Evolutionary conservation across 2,329 filamentous ascomycete genomes (phyloP).

Genomic region (Hymenoscyphus salicellus): DNA sequence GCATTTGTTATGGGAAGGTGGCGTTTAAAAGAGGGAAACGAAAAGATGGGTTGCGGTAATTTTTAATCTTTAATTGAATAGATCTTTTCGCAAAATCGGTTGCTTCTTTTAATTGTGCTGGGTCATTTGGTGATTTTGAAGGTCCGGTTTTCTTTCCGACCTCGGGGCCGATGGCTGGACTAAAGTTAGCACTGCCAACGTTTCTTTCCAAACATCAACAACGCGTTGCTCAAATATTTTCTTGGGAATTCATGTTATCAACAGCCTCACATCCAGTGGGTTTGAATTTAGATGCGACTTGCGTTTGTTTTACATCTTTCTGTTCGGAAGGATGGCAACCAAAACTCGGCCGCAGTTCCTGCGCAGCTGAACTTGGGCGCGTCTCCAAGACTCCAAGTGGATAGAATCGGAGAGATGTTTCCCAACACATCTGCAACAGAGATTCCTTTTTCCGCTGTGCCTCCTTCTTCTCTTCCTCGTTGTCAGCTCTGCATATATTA

Average conservation of each 20-base stretch:
- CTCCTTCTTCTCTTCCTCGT: background rate
- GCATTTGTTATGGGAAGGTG: background rate
- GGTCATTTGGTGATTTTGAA: background rate
- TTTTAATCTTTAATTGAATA: constrained; percentile 4
- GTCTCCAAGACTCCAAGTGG: background rate
- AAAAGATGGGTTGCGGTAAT: background rate
- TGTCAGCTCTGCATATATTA: background rate
- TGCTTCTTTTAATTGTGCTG: background rate
- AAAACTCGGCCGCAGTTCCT: background rate
- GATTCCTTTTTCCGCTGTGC: background rate
- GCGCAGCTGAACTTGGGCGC: background rate
- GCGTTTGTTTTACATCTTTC: background rate
- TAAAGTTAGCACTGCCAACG: background rate
- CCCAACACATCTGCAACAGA: background rate
- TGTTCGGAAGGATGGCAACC: background rate
- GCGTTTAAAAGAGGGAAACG: background rate
- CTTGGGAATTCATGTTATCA: background rate
- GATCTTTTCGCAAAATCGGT: background rate
- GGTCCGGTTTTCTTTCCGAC: background rate
- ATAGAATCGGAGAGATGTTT: background rate
- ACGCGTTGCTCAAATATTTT: background rate
- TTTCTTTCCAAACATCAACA: background rate
- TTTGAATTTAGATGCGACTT: too few relatives aligned
- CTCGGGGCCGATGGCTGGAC: background rate
- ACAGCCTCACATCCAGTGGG: background rate